Base-by-base conservation (phyloP, 2,329 filamentous ascomycete genomes). In the Elsinoe australis region DNA sequence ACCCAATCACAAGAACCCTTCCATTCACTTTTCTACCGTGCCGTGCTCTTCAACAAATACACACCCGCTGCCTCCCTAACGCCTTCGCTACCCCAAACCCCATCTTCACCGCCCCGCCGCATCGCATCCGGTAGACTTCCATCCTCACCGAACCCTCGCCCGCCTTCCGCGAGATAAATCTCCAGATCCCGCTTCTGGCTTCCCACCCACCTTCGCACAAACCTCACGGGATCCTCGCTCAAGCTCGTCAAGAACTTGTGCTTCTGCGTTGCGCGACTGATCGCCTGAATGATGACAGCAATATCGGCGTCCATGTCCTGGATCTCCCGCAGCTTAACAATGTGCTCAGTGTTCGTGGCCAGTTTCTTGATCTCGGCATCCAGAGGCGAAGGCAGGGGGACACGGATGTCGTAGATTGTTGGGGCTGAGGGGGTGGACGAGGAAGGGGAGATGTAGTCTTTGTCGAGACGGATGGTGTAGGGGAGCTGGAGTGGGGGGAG, bases 401-500 rank as follows among this genome's bases (percentile, higher is more conserved):
- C 85, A 57, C 82, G 82, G 39, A 98, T 75, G 65, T 96, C 90
- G 70, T 95, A 95, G 57, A 96, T 74, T 4, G 89, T 95, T 1
- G 87, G 82, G 45, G 79, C 72, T 3, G 87, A 83, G 14, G 68
- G 56, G 49, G 80, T 70, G 56, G 79, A 80, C 50, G 62, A 32
- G 59, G 87, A 76, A 18, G 67, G 66, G 3, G 61, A 60, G 49
- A 71, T 67, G 58, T 73, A 73, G 51, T 66, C 60, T 53, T 70
- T 68, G 64, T 98, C 92, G 32, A 95, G 85, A 51, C 90, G 87
- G 62, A 98, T 92, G 6, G 89, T 98, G 70, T 95, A 98, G 17
- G 81, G 76, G 26, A 98, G 77, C 59, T 84, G 82, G 60, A 95
- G 77, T 0, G 92, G 88, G 4, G 86, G 80, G 1, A 95, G 76